Conservation (phyloP, 2,329 filamentous ascomycete genomes). For the Whalleya microplaca region DNA sequence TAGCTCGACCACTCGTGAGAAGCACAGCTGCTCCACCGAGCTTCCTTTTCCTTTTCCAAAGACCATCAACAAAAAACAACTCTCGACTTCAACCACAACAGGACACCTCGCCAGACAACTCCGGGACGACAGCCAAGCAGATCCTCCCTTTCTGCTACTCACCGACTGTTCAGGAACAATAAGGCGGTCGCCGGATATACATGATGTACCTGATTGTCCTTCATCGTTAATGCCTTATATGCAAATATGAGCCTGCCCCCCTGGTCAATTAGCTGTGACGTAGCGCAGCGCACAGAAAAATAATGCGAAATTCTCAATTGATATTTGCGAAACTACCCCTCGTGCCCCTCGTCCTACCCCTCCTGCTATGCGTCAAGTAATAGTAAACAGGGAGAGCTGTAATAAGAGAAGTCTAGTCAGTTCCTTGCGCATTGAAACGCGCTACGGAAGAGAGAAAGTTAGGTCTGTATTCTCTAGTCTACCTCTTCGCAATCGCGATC, state of each 20-base stretch:
- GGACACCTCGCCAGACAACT: constrained; percentile 30
- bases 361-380: constrained; percentile 2
- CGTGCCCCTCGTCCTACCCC: constrained; percentile 27
- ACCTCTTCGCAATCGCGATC: constrained; percentile 7
- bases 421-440: not conserved
- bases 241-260: constrained; percentile 25
- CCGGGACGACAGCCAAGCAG: constrained; percentile 29
- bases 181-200: not conserved
- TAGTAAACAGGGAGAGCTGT: not conserved
- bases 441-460: not conserved
- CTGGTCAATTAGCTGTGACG: constrained; percentile 23
- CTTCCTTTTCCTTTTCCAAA: constrained; percentile 12
- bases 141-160: constrained; percentile 32
- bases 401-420: not conserved
- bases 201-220: not conserved
- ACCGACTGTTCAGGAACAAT: constrained; percentile 30
- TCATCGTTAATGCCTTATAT: constrained; percentile 31
- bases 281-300: constrained; percentile 32
- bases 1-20: constrained; percentile 26
- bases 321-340: constrained; percentile 29
- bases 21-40: constrained; percentile 20
- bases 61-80: constrained; percentile 22
- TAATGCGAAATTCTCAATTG: constrained; percentile 26
- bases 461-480: not conserved
- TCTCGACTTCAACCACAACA: constrained; percentile 24